Evolutionary conservation across 2,329 filamentous ascomycete genomes (phyloP).

Genomic region (Calonectria pauciramosa): DNA sequence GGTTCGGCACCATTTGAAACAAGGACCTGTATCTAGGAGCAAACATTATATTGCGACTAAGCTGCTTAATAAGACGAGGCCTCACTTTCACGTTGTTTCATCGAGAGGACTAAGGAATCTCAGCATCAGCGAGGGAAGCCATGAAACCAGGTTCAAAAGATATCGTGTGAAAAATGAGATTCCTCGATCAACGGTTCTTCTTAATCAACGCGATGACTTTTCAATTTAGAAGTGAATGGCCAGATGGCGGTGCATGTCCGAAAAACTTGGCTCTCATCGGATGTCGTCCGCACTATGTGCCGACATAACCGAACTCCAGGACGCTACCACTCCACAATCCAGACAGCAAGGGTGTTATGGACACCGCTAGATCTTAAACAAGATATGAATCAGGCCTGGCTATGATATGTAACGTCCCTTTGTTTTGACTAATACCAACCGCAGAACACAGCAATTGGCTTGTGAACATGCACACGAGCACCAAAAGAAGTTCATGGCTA

Average conservation of each 20-base stretch:
- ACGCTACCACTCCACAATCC: not conserved
- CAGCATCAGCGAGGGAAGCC: not conserved
- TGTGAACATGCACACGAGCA: not conserved
- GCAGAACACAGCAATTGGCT: not conserved
- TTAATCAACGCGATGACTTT: not conserved
- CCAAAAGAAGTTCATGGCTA: not conserved
- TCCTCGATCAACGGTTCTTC: not conserved
- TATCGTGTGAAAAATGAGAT: not conserved
- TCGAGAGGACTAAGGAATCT: not conserved
- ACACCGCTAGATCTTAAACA: not conserved
- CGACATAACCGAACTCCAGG: not conserved
- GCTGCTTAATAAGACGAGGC: not conserved
- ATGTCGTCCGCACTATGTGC: not conserved
- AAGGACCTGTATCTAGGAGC: not conserved
- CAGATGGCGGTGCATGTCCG: not conserved
- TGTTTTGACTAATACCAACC: not conserved
- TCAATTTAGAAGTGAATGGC: too few relatives aligned
- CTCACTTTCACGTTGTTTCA: not conserved
- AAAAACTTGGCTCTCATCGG: not conserved
- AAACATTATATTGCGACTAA: too few relatives aligned
- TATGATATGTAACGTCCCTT: not conserved
- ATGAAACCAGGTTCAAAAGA: not conserved
- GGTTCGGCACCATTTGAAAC: constrained; percentile 55
- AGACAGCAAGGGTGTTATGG: not conserved
- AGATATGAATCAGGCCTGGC: not conserved